phyloP scores from a whole-genome alignment of 441 rosid genomes.

The Populus trichocarpa region DNA sequence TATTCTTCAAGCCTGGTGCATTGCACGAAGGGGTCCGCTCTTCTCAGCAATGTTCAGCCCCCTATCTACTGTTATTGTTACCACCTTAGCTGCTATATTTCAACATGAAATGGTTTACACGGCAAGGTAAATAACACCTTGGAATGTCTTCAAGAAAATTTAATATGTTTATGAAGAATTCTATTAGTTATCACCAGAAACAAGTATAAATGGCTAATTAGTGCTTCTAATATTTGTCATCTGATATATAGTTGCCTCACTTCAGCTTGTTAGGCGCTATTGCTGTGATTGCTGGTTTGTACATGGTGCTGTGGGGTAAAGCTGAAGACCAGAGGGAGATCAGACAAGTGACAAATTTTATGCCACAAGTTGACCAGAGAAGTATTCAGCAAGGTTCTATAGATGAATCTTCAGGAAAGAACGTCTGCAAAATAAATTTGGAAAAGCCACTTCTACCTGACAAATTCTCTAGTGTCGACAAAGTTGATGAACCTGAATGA shows the following conservation, averaged over 20 bases:
- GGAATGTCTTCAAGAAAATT: neutral
- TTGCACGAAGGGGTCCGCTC: constrained; percentile 56
- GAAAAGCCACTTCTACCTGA: neutral
- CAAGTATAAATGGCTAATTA: too few relatives aligned
- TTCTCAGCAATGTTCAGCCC: constrained; percentile 64
- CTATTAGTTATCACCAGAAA: too few relatives aligned
- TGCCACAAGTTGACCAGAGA: constrained; percentile 19
- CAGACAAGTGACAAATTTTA: constrained; percentile 19
- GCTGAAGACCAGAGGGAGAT: constrained; percentile 34
- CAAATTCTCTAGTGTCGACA: too few relatives aligned
- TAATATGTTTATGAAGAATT: too few relatives aligned
- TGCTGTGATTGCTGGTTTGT: constrained; percentile 60
- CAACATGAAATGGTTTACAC: constrained; percentile 47
- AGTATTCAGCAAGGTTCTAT: neutral
- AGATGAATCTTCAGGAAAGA: neutral
- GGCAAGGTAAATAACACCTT: constrained; percentile 44
- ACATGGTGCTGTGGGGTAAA: constrained; percentile 74
- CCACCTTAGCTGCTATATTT: constrained; percentile 46
- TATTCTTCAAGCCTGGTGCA: constrained; percentile 53
- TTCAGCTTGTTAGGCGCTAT: constrained; percentile 54
- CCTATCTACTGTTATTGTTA: constrained; percentile 48
- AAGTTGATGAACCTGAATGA: too few relatives aligned
- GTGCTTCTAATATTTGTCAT: too few relatives aligned
- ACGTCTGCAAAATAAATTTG: neutral
- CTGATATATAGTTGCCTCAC: too few relatives aligned